Evolutionary conservation across 228 moss, liverwort and hornwort genomes (phyloP).

Genomic region (Sphagnum magellanicum): DNA sequence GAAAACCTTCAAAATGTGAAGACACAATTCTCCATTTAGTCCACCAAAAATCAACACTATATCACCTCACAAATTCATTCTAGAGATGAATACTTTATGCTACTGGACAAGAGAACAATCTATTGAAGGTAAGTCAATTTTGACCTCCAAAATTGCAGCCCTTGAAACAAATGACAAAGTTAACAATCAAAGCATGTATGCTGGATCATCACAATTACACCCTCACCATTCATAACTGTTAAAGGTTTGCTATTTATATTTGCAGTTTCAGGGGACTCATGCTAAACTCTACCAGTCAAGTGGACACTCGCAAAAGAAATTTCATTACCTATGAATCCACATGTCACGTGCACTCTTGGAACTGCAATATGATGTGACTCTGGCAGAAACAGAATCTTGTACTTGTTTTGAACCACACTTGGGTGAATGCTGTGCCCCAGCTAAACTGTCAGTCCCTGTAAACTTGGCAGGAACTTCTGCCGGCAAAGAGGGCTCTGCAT

Average conservation of each 20-base stretch:
- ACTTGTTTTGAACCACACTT: background rate
- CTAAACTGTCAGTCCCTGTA: background rate
- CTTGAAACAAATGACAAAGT: no score
- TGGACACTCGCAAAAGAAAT: background rate
- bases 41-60: no score
- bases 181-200: no score
- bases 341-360: slow-evolving; percentile 6
- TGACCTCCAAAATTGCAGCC: background rate
- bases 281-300: background rate
- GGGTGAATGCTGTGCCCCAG: background rate
- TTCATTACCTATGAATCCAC: slow-evolving; percentile 7
- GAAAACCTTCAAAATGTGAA: background rate
- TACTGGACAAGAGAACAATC: no score
- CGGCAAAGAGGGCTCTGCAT: background rate
- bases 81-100: no score
- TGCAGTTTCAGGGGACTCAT: background rate
- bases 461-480: background rate
- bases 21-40: no score
- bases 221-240: no score
- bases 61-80: no score
- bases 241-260: no score
- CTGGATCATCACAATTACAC: no score
- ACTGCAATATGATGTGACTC: background rate
- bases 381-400: background rate
- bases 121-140: no score